Base-by-base conservation (phyloP, 164 flowering plant genomes). In the Euptelea pleiosperma region DNA sequence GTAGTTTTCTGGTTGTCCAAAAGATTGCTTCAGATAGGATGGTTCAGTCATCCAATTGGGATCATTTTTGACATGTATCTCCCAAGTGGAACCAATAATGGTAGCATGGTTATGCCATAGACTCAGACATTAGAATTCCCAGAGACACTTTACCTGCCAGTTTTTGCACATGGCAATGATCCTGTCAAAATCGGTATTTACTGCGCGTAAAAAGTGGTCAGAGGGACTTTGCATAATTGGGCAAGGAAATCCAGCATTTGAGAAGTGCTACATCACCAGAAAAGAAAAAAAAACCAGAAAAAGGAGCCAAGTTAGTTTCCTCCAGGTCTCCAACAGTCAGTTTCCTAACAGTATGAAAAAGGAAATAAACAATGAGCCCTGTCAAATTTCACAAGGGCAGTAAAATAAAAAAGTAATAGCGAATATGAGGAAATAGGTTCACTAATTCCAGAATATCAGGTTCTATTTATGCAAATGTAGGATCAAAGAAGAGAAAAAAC, bases 191-290 rank as follows among this genome's bases (percentile, higher is more conserved):
- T 94, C 99, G 25, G 97, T 82, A 71, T 94, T 94, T 64, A 94
- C 87, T 22, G 99, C 99, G 44, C 97, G 94, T 56, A 94, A 65
- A 71, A 93, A 93, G 74, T 90, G 97, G 78, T 94, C 99, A n/a
- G 99, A 94, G 43, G 99, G 99, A 72, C 99, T 94, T 86, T 94
- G 99, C 99, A 94, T 94, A 7, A 94, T 94, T 37, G 99, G 99
- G 70, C 99, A 94, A 62, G 99, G 97, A 72, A 94, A 94, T 74
- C 99, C 97, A 71, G 99, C 99, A 79, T 88, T 94, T n/a, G 99
- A 83, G 73, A 94, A 94, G 70, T 94, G 99, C 97, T 93, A 54
- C 84, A 81, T 47, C 37, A 67, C 25, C 24, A 45, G 15, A 28
- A 12, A 4, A 48, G 4, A 21, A 37, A 36, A n/a, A n/a, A n/a